Conservation (phyloP, 2,329 filamentous ascomycete genomes). For the Xylaria sp. region DNA sequence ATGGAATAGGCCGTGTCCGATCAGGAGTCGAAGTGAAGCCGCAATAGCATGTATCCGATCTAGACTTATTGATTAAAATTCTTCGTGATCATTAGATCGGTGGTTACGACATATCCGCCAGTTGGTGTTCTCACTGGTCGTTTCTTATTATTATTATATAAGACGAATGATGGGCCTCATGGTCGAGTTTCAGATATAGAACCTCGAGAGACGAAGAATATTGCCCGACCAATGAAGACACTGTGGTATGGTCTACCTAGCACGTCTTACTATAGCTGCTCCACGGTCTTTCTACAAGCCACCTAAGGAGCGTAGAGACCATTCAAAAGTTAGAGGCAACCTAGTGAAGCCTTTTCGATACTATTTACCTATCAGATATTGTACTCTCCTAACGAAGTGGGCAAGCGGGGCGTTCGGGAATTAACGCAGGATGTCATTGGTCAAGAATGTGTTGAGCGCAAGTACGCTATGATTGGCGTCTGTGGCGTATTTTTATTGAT, state of each 20-base stretch:
- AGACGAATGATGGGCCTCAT: background rate
- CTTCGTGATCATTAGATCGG: background rate
- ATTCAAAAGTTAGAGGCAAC: background rate
- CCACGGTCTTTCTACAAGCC: conserved; percentile 3
- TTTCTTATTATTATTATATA: background rate
- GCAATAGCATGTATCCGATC: background rate
- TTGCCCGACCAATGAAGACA: conserved; percentile 6
- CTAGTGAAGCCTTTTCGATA: conserved; percentile 1
- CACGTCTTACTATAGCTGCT: background rate
- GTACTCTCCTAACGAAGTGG: background rate
- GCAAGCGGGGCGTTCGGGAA: background rate
- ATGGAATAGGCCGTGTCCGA: background rate
- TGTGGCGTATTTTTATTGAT: background rate
- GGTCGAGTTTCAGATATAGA: background rate
- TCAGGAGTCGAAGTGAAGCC: background rate
- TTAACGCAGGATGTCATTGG: background rate
- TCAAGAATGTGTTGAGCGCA: too few species aligned
- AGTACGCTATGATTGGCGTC: background rate
- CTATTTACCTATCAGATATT: background rate
- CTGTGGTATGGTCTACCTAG: background rate
- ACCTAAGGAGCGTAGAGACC: background rate
- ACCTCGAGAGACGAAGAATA: background rate
- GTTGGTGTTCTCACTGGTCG: background rate
- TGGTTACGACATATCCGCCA: background rate
- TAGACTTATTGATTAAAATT: conserved; percentile 1